Base-by-base conservation (phyloP, 2,329 filamentous ascomycete species). In the Botrytis elliptica region DNA sequence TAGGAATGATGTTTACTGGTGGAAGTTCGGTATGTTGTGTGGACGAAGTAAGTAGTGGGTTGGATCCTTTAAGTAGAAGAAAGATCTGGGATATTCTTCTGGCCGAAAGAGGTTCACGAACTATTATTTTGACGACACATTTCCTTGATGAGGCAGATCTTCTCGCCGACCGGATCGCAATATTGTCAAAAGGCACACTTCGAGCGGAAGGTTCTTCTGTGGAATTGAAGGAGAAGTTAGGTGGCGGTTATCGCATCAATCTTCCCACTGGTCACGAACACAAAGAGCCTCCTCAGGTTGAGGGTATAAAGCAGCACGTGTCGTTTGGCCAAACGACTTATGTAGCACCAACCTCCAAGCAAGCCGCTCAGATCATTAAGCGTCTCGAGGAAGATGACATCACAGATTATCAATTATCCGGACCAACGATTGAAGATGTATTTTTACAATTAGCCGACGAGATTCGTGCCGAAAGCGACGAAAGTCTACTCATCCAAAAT, bases 1-100 rank as follows among this genome's bases (percentile, higher is more conserved):
- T 98, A 3, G 94, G 94, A 8, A 95, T 97, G 90, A 97, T 97
- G 94, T 90, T 98, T 78, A 97, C 93, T 5, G 95, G 95, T 75
- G 94, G 94, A 18, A 95, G 92, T 75, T 90, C 90, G 38, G 91
- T 98, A 0, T 97, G 95, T 83, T 96, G 94, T 79, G 90, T 98
- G 9, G 95, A 98, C 77, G 95, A 98, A 82, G 94, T 97, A 22
- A 95, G 92, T 57, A 94, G 92, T 74, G 95, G 95, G 22, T 86
- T 98, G 33, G 95, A 98, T 80, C 94, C 95, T 0, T 84, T 98
- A 1, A 95, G 92, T 33, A 87, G 95, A 72, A 86, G 94, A 42
- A 97, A 97, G 83, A 93, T 98, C 38, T 98, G 95, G 95, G 94
- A 97, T 77, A 98, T 98, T 74, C 85, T 98, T 36, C 85, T 97